Percentiles rank a stretch among this genome's conserved stretches.
phyloP scores from a whole-genome alignment of 345 rosid genomes.

The Melaleuca alternifolia region DNA sequence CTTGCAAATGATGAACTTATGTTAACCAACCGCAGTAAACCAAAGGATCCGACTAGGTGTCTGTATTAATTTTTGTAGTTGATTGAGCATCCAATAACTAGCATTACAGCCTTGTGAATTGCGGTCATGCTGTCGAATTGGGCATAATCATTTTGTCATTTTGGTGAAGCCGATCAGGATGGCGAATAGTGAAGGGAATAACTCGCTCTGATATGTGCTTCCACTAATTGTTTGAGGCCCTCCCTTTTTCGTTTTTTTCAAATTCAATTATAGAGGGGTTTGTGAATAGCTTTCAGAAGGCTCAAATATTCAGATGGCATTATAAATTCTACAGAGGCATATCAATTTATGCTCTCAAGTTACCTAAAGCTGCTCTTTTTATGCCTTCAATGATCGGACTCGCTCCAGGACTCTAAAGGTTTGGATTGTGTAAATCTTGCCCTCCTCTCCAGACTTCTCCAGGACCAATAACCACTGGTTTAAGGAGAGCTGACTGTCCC shows the following conservation, averaged over 20 bases:
- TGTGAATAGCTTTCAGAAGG: background rate
- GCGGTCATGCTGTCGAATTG: background rate
- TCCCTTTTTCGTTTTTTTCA: background rate
- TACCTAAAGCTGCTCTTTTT: background rate
- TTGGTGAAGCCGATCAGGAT: background rate
- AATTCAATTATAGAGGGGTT: background rate
- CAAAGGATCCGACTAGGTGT: background rate
- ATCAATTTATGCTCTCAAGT: background rate
- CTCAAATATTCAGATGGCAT: background rate
- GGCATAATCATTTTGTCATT: background rate
- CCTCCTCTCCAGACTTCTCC: constrained; percentile 63
- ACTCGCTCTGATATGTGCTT: background rate
- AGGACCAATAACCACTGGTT: constrained; percentile 45
- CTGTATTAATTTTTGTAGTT: background rate
- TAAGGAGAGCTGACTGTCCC: constrained; percentile 58
- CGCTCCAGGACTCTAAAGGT: constrained; percentile 14
- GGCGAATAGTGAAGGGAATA: background rate
- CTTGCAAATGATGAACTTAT: background rate
- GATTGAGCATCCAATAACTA: background rate
- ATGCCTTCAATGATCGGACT: background rate
- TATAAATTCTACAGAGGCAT: background rate
- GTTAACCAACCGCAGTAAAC: background rate
- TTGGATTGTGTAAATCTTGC: constrained; percentile 64
- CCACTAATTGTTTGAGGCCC: background rate
- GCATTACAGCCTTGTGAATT: background rate